Evolutionary conservation across 108 stramenopile species (phyloP).

Genomic region (Cyclotella kingstonii): DNA sequence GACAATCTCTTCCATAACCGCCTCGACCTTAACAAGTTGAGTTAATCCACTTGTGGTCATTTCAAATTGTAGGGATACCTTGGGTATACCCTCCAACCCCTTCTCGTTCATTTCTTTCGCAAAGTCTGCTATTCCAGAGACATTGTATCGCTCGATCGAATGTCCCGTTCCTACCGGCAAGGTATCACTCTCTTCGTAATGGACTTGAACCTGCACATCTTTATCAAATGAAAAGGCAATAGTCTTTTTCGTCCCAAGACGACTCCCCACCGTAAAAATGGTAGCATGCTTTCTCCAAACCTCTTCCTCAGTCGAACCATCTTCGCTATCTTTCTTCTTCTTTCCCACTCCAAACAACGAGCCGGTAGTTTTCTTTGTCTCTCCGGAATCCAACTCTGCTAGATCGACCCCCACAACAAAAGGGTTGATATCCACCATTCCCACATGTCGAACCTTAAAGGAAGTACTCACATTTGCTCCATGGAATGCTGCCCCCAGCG

Average conservation of each 20-base stretch:
- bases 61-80: slow-evolving; percentile 95
- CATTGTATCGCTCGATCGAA: slow-evolving; percentile 82
- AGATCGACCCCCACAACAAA: slow-evolving; percentile 83
- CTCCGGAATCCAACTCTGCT: slow-evolving; percentile 37
- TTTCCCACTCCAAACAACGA: slow-evolving; percentile 59
- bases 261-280: slow-evolving; percentile 82
- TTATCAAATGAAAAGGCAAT: slow-evolving; percentile 93
- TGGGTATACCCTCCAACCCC: slow-evolving; percentile 82
- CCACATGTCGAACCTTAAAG: slow-evolving; percentile 97
- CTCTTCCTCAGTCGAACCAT: slow-evolving; percentile 15
- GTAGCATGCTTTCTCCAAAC: slow-evolving; percentile 88
- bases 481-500: slow-evolving; percentile 97
- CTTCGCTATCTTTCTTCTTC: slow-evolving; percentile 44
- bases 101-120: slow-evolving; percentile 93
- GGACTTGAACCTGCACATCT: slow-evolving; percentile 83
- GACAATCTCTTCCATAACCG: slow-evolving; percentile 86
- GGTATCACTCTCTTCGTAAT: slow-evolving; percentile 74
- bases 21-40: slow-evolving; percentile 90
- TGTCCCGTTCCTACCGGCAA: slow-evolving; percentile 71
- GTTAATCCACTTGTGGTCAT: slow-evolving; percentile 87
- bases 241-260: slow-evolving; percentile 90
- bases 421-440: slow-evolving; percentile 88
- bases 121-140: slow-evolving; percentile 89
- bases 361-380: slow-evolving; percentile 20
- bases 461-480: slow-evolving; percentile 96